Percentiles rank a stretch among this genome's conserved stretches.
Evolutionary conservation across 768 basidiomycete genomes (phyloP).

Genomic region (Neoboletus brunneissimus): DNA sequence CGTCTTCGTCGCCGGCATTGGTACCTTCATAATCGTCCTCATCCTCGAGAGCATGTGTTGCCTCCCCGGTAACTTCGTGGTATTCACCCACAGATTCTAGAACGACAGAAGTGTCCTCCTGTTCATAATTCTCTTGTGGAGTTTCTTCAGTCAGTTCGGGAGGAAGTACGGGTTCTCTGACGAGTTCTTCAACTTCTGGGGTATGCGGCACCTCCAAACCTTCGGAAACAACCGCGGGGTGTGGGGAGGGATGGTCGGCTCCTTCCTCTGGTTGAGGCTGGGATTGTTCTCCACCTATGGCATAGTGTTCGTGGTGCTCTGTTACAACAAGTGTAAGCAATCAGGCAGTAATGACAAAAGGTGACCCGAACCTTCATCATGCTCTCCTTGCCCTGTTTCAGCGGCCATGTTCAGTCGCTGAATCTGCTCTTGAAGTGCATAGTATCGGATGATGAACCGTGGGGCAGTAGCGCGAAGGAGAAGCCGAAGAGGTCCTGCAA

Average conservation of each 20-base stretch:
- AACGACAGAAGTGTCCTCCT: neutral
- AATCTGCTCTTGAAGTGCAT: slow-evolving; percentile 58
- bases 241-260: neutral
- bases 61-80: slow-evolving; percentile 15
- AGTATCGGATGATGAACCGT: slow-evolving; percentile 67
- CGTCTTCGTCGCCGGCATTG: slow-evolving; percentile 18
- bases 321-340: neutral
- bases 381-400: slow-evolving; percentile 18
- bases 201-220: neutral
- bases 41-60: slow-evolving; percentile 16
- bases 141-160: slow-evolving; percentile 4
- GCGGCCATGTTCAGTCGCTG: slow-evolving; percentile 33
- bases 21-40: slow-evolving; percentile 22
- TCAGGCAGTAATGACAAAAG: neutral
- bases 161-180: slow-evolving; percentile 1
- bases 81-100: slow-evolving; percentile 17
- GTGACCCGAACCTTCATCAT: slow-evolving; percentile 18
- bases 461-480: slow-evolving; percentile 47
- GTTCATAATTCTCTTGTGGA: slow-evolving; percentile 8
- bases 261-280: slow-evolving; percentile 9
- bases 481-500: slow-evolving; percentile 62
- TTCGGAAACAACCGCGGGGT: neutral
- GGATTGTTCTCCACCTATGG: slow-evolving; percentile 4
- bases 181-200: slow-evolving; percentile 1
- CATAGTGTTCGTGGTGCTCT: slow-evolving; percentile 18